Base-by-base conservation (phyloP, 2,329 filamentous ascomycete species). In the Acrocalymma vagum region DNA sequence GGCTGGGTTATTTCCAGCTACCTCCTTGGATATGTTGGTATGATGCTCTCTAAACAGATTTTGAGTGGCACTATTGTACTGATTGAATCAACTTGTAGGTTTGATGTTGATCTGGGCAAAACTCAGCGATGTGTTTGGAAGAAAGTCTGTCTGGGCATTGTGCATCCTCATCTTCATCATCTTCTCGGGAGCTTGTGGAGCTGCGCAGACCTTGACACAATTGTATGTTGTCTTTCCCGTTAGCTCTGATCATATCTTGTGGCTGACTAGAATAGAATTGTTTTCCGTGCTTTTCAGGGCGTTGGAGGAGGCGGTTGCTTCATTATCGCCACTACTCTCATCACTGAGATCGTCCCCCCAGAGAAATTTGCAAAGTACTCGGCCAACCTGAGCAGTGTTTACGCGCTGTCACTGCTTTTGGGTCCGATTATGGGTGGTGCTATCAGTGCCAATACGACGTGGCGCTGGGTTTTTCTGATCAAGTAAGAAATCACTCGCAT, bases 1-100 rank as follows among this genome's bases (percentile, higher is more conserved):
- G 57, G 56, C 24, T 70, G 67, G 67, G 51, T 70, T 18, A 41
- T 66, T 11, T 64, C 63, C 2, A 56, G 50, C 10, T 70, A 67
- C 23, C 28, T 69, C 24, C 42, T 64, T 16, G 66, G 64, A 2
- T 68, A 63, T 31, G 63, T 62, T 10, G 56, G 63, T 66, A 57
- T 28, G 44, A 28, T 28, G n/a, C 7, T 13, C 15, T 32, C n/a
- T n/a, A n/a, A n/a, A n/a, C n/a, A n/a, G n/a, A n/a, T n/a, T n/a
- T n/a, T n/a, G n/a, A n/a, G n/a, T n/a, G n/a, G n/a, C n/a, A n/a
- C n/a, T n/a, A n/a, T n/a, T n/a, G n/a, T n/a, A n/a, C n/a, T n/a
- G n/a, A n/a, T n/a, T n/a, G n/a, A n/a, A n/a, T n/a, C n/a, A 17
- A 22, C 21, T 14, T 9, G n/a, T 14, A 61, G 61, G 63, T 2